These are phyloP conservation scores for Cordyceps fumosorosea DNA, from an alignment of 2,329 filamentous ascomycete genomes.

Conservation along the genomic window DNA sequence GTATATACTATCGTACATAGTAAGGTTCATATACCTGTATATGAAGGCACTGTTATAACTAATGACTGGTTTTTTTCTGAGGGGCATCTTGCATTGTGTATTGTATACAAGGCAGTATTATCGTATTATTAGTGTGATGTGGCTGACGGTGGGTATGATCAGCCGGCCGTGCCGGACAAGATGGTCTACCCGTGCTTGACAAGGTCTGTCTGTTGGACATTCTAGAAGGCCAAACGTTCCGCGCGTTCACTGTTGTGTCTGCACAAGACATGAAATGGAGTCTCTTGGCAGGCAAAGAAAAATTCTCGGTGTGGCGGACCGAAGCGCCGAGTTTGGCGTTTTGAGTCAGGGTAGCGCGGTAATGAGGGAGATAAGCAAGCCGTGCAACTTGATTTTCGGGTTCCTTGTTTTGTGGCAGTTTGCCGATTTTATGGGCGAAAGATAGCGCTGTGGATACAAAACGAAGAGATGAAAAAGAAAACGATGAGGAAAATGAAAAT, in stretches of 20 bases:
- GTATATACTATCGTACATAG: background rate
- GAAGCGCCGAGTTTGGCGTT: background rate
- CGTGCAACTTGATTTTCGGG: background rate
- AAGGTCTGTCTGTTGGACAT: background rate
- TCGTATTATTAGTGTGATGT: background rate
- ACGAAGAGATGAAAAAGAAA: background rate
- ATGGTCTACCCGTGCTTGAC: background rate
- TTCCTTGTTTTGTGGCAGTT: background rate
- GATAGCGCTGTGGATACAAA: background rate
- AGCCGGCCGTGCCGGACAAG: background rate
- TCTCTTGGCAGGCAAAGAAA: background rate
- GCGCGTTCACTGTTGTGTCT: background rate
- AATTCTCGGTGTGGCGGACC: constrained; percentile 7
- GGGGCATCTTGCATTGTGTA: background rate
- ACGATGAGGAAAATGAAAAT: background rate
- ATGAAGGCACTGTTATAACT: background rate
- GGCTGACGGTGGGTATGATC: background rate
- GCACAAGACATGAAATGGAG: too few relatives aligned
- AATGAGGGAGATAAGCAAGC: background rate
- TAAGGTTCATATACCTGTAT: background rate
- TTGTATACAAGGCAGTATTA: background rate
- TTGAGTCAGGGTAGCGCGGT: background rate
- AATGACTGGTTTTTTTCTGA: background rate
- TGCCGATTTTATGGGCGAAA: background rate
- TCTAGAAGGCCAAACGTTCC: background rate